Conservation (phyloP, 2,329 filamentous ascomycete species). For the Mycogone perniciosa region DNA sequence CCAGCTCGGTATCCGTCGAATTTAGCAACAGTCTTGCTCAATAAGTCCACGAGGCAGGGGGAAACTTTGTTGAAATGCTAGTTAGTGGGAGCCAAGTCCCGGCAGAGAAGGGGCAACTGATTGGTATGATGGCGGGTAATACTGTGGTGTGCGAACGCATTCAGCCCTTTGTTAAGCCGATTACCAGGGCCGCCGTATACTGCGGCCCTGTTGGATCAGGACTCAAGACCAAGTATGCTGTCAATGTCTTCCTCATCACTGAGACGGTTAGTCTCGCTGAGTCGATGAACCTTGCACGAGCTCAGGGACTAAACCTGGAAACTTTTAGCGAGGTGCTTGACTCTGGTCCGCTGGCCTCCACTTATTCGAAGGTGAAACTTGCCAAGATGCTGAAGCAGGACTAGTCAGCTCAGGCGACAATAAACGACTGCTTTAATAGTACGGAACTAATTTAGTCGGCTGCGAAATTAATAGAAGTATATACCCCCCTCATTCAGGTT, state of each 20-base stretch:
- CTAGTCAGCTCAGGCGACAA: conserved; percentile 25
- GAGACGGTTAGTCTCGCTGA: conserved; percentile 28
- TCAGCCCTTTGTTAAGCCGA: conserved; percentile 17
- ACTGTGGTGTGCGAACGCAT: conserved; percentile 19
- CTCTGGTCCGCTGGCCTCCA: conserved; percentile 26
- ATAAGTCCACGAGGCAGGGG: conserved; percentile 20
- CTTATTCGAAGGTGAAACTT: conserved; percentile 24
- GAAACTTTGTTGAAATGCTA: conserved; percentile 29
- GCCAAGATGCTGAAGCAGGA: conserved; percentile 24
- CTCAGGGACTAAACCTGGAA: conserved; percentile 25
- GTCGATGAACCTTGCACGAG: conserved; percentile 26
- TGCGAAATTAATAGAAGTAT: conserved; percentile 12
- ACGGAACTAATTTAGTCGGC: conserved; percentile 23
- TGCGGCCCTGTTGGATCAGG: conserved; percentile 27
- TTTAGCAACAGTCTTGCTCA: conserved; percentile 20
- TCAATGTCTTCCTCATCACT: conserved; percentile 25
- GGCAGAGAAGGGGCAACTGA: conserved; percentile 26
- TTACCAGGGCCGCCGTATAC: conserved; percentile 26
- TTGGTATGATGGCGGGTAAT: conserved; percentile 29
- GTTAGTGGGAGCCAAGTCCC: conserved; percentile 30
- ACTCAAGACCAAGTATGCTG: conserved; percentile 27
- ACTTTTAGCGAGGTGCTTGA: conserved; percentile 25
- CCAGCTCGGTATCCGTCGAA: conserved; percentile 23
- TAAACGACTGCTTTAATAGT: conserved; percentile 27
- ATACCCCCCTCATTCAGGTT: conserved; percentile 18